Evolutionary conservation across 768 basidiomycete genomes (phyloP), one percentile per base, ranked within the genome.

Genomic region (Termitomyces sp.): DNA sequence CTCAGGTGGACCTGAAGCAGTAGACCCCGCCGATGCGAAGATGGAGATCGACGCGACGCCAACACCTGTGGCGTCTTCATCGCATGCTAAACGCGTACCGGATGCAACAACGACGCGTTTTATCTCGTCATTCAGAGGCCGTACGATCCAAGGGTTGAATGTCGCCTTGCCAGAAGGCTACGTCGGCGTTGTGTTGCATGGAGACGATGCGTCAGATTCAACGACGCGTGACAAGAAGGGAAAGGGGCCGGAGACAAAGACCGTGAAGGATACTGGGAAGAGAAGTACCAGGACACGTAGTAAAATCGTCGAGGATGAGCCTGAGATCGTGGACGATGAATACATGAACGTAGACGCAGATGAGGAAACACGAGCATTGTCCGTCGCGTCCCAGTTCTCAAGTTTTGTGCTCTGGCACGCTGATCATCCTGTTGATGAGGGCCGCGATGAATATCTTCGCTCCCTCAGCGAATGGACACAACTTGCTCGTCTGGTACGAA

Each of bases 361-460:
- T 27, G 65, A 64, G 23, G 56, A 63, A 0, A 65, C 63, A 20
- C 74, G 73, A 42, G 68, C 59, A 11, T 67, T 89, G 53, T 62
- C 70, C 7, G 79, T 86, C 4, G 69, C 72, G 3, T 77, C 80
- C 0, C 76, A 73, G 44, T 93, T 93, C 63, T 73, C 78, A 3
- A 82, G 81, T 1, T 82, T 93, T 59, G 79, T 81, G n/a, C 64
- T 93, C 22, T 93, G 91, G 91, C 76, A 84, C 54, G 79, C 86
- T 4, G 91, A 93, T 67, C 77, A 80, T 20, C 80, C 83, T 0
- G 81, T 88, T 1, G 85, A 91, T 56, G 84, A 83, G 49, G 80
- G 77, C 3, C 75, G 70, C 38, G 91, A 93, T 63, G 89, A 90
- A 61, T 93, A 92, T 66, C 67, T 78, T 43, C 76, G 88, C 15